Percentiles rank a stretch among this genome's conserved stretches.
Conservation (phyloP, 192 early-diverging fungal genomes). For the Coemansia guatemalensis region DNA sequence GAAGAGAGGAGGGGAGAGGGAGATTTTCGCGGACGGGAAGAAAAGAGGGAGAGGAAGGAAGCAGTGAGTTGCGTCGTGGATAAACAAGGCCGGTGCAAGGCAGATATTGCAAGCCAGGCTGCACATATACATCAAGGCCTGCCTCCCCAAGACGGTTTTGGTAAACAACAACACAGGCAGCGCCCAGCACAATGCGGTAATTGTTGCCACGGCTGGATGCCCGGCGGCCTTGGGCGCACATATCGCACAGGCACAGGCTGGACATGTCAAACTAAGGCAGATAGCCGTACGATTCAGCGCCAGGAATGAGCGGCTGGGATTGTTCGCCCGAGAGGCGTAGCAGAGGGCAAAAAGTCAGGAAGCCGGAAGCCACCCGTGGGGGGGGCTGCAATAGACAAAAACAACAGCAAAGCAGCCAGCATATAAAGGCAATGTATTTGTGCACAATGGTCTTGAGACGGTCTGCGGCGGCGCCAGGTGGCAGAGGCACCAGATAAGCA, state of each 20-base stretch:
- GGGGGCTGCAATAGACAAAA: no score
- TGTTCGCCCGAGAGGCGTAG: not conserved
- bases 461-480: not conserved
- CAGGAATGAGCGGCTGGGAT: constrained; percentile 7
- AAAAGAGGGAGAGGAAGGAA: not conserved
- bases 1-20: not conserved
- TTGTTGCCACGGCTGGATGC: constrained; percentile 2
- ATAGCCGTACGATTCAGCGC: constrained; percentile 1
- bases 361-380: no score
- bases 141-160: constrained; percentile 1
- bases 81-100: not conserved
- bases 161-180: constrained; percentile 13
- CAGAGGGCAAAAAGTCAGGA: no score
- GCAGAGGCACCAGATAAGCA: not conserved
- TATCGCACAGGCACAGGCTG: not conserved
- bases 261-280: no score
- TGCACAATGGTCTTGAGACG: no score
- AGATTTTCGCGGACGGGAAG: constrained; percentile 1
- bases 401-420: no score
- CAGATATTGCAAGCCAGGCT: not conserved
- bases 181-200: constrained; percentile 5
- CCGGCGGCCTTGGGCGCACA: not conserved
- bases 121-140: not conserved
- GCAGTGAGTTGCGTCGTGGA: not conserved
- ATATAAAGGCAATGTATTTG: no score